Evolutionary conservation across 1,284 basidiomycete genomes (phyloP), one percentile per base, ranked within the genome.

Genomic region (Flammula alnicola): DNA sequence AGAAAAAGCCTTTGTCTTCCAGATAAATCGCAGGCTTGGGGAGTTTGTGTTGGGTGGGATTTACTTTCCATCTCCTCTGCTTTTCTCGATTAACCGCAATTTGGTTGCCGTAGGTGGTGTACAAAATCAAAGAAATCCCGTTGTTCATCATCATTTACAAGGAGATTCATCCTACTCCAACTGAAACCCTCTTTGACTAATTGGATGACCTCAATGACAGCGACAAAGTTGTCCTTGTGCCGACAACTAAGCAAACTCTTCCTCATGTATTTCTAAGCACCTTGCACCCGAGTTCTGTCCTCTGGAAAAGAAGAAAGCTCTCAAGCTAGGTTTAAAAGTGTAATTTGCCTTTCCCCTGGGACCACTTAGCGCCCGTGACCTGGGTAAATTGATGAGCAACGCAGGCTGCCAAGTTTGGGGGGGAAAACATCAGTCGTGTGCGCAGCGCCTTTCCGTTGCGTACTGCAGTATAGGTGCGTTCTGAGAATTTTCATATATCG

Each of bases 391-490:
- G 6, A 71, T 67, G 19, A 54, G 51, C 30, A 63, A 65, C 33
- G 37, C 62, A 20, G 73, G 73, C 5, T 76, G 75, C 47, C 64
- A 63, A 7, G 54, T 74, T 0, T 77, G 75, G 47, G 73, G 74
- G 1, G 63, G 64, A 58, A 44, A 54, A 49, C 16, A 52, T 49
- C 4, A 70, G 59, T 29, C 62, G 67, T 76, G 75, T 50, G 44
- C 64, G 2, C 65, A 64, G 32, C 76, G 74, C 46, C 62, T 71
- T 19, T 62, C 66, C 0, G 69, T 66, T 11, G 56, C 63, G 1
- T 77, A 77, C 52, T 77, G 74, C n/a, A n/a, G n/a, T n/a, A n/a
- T n/a, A n/a, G n/a, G n/a, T n/a, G n/a, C n/a, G n/a, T n/a, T n/a
- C n/a, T n/a, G n/a, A n/a, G n/a, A n/a, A n/a, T n/a, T n/a, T n/a